Base-by-base conservation (phyloP, 495 filamentous ascomycete genomes). In the Jackrogersella multiformis region DNA sequence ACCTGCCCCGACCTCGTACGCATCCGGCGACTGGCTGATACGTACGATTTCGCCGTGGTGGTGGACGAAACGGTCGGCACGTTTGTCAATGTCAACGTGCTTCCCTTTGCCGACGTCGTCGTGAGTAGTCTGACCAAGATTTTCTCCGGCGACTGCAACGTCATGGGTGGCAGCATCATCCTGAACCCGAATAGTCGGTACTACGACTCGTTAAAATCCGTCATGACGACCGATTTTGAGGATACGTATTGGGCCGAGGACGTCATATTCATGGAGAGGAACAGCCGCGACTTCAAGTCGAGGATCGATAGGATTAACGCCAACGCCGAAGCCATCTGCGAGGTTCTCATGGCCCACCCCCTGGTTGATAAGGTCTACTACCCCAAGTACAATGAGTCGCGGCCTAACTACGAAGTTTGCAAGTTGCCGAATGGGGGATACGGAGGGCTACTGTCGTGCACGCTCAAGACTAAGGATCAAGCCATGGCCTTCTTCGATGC, bases 11-110 rank as follows among this genome's bases (percentile, higher is more conserved):
- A 98, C 75, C 84, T 99, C 15, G 78, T 77, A 46, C 88, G 94
- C 12, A 97, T 99, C 60, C 87, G 90, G 21, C 69, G 75, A 7
- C 80, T 99, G 16, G 94, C 94, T 6, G 89, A 97, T 71, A 84
- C 83, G 52, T 95, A 92, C 79, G 89, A 91, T 73, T 98, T 99
- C 77, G 91, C 86, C 6, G 89, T 98, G 7, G 91, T 98, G 30
- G 86, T 97, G 18, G 95, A 99, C 78, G 95, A 99, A 75, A 98
- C 95, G 2, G 90, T 99, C 51, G 94, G 95, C 67, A 99, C 94
- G 56, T 96, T 97, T 67, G 85, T 97, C 57, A 99, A 99, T 69
- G 89, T 99, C 60, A 90, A 97, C 73, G 91, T 98, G 2, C 85
- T 99, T 2, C 92, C 88, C 1, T 89, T 89, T 73, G 92, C 92